Evolutionary conservation across 2,329 filamentous ascomycete species (phyloP), one percentile per base, ranked within the genome.

Genomic region (Xylaria sp.): DNA sequence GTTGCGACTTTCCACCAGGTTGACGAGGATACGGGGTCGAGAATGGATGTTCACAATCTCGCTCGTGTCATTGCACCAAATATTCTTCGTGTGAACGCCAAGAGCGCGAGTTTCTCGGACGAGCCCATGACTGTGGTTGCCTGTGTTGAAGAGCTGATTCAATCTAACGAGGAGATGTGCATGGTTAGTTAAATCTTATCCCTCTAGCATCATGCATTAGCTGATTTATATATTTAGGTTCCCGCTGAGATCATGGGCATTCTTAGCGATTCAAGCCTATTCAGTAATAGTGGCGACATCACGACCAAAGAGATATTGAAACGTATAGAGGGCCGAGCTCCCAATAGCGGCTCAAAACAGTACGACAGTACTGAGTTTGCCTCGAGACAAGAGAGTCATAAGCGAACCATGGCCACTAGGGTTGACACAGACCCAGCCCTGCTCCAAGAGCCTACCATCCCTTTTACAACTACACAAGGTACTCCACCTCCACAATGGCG

Each of bases 31-130:
- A 92, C 92, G 24, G 96, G 96, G 30, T 98, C 95, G 74, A 98
- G 98, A 85, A 99, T 99, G 96, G 96, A 99, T 79, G 92, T 97
- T 61, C 94, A 97, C 83, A 99, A 99, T 77, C 87, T 99, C 71
- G 93, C 96, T 3, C 98, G 97, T 2, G 96, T 99, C 71, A 98
- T 99, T 80, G 94, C 95, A 4, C 96, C 96, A 0, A 99, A 99
- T 76, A 93, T 99, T 69, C 86, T 98, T 12, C 94, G 92, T 74
- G 92, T 91, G 72, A 85, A 84, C 72, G 82, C 87, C 50, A 92
- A 90, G 78, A 86, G 85, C 57, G 85, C 87, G 6, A 88, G 88
- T 51, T 88, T 94, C 71, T 95, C 97, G 73, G 90, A 90, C 75
- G 94, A 97, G 74, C 96, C 94, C 69, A 98, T 98, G 83, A 88